phyloP scores from a whole-genome alignment of 164 flowering plant species.

The Euptelea pleiosperma region DNA sequence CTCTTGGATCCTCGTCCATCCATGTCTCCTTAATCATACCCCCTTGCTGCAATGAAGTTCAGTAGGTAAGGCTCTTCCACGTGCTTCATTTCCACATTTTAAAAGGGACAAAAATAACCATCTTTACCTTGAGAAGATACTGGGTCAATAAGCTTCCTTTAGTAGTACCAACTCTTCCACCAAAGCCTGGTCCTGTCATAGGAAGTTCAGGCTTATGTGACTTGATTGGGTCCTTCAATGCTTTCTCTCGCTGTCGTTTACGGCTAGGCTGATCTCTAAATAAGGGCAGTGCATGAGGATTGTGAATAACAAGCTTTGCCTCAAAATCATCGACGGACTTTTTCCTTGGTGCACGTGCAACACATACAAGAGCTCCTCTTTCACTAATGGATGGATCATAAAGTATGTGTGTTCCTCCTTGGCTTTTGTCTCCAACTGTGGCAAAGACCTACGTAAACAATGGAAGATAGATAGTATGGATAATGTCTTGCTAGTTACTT shows the following conservation, averaged over 20 bases:
- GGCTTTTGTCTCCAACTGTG: constrained; percentile 78
- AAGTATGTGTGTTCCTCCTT: constrained; percentile 89
- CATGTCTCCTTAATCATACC: constrained; percentile 97
- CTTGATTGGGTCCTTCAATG: constrained; percentile 86
- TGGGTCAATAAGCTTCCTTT: constrained; percentile 92
- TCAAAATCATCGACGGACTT: constrained; percentile 87
- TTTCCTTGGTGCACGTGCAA: constrained; percentile 95
- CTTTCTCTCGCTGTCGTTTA: constrained; percentile 89
- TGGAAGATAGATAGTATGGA: not conserved
- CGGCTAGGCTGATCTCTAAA: constrained; percentile 98
- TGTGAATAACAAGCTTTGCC: constrained; percentile 80
- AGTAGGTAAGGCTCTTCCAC: constrained; percentile 11
- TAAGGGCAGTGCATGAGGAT: constrained; percentile 95
- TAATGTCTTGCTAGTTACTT: too few relatives aligned
- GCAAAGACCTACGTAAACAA: constrained; percentile 62
- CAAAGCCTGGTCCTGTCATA: constrained; percentile 89
- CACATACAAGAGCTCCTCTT: constrained; percentile 97
- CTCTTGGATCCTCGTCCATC: constrained; percentile 99
- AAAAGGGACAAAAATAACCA: constrained; percentile 2
- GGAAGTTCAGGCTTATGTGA: constrained; percentile 96
- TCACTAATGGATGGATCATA: constrained; percentile 91
- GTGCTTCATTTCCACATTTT: not conserved
- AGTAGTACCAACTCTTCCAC: constrained; percentile 90
- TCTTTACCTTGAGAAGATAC: constrained; percentile 87
- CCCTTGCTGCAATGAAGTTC: constrained; percentile 70